Evolutionary conservation across 352 stramenopile species (phyloP).

Genomic region (Globisporangium abappressorium): DNA sequence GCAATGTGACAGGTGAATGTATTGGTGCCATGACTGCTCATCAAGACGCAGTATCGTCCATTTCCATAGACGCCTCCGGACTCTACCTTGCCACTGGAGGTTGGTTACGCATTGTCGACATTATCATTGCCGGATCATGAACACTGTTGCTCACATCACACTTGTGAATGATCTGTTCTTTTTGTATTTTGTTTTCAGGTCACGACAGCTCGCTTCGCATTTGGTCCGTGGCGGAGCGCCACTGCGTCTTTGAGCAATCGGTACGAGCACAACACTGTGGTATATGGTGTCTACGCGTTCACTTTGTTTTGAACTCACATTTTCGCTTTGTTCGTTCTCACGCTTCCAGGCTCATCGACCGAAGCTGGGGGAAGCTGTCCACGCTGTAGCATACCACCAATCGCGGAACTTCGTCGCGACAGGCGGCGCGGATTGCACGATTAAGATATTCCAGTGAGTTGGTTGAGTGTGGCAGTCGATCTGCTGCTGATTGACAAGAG

Average conservation of each 20-base stretch:
- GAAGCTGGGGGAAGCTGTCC: conserved; percentile 78
- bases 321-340: conserved; percentile 1
- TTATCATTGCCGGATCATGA: background rate
- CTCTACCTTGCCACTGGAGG: conserved; percentile 75
- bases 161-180: background rate
- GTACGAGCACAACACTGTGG: conserved; percentile 24
- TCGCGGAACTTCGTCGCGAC: conserved; percentile 82
- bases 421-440: conserved; percentile 72
- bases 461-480: background rate
- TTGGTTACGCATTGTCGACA: conserved; percentile 15
- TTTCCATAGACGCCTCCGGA: conserved; percentile 75
- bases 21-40: conserved; percentile 73
- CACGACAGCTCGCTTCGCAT: conserved; percentile 84
- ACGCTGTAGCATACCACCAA: conserved; percentile 73
- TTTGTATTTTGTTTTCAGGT: conserved; percentile 26
- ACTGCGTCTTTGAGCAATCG: conserved; percentile 86
- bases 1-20: conserved; percentile 51
- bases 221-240: conserved; percentile 77
- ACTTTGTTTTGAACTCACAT: background rate
- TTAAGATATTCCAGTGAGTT: conserved; percentile 87
- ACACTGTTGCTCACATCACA: background rate
- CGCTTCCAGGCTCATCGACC: conserved; percentile 56
- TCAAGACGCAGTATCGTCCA: conserved; percentile 74
- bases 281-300: background rate
- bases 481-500: background rate